A percentile compares a stretch with the other conserved stretches of the same genome.
Evolutionary conservation across 2,329 filamentous ascomycete species (phyloP).

Genomic region (Fusarium sambucinum): DNA sequence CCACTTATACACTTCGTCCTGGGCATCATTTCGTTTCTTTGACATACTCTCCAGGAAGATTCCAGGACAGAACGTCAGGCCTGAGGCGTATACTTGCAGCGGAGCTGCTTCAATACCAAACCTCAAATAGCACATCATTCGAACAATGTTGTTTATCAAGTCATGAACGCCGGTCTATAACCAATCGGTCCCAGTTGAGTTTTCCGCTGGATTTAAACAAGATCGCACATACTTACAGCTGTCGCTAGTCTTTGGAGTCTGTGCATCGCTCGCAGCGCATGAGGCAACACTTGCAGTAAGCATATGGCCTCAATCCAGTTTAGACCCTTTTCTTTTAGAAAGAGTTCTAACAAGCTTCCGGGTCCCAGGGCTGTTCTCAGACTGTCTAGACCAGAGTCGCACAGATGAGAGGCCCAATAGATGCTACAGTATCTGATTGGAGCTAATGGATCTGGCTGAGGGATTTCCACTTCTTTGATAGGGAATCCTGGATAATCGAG

Average conservation of each 20-base stretch:
- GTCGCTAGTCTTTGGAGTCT: too few species aligned
- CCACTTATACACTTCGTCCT: not conserved
- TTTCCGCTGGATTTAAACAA: too few species aligned
- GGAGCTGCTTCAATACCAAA: not conserved
- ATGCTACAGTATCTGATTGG: not conserved
- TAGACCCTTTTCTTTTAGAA: not conserved
- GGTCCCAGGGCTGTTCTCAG: not conserved
- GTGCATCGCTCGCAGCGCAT: too few species aligned
- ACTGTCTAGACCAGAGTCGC: too few species aligned
- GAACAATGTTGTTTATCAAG: not conserved
- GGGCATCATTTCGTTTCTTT: not conserved
- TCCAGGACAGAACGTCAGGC: not conserved
- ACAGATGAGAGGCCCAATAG: not conserved
- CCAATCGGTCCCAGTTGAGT: fast-evolving
- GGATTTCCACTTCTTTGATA: too few species aligned
- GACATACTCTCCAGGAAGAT: not conserved
- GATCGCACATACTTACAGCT: too few species aligned
- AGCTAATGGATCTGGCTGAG: too few species aligned
- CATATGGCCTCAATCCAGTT: not conserved
- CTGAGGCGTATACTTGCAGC: not conserved
- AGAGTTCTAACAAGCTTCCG: not conserved
- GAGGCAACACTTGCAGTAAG: not conserved
- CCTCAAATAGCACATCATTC: not conserved
- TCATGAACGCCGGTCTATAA: not conserved
- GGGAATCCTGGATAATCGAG: too few species aligned